Evolutionary conservation across 805 yeast genomes (phyloP).

Genomic region (Starmerella stigmatis): DNA sequence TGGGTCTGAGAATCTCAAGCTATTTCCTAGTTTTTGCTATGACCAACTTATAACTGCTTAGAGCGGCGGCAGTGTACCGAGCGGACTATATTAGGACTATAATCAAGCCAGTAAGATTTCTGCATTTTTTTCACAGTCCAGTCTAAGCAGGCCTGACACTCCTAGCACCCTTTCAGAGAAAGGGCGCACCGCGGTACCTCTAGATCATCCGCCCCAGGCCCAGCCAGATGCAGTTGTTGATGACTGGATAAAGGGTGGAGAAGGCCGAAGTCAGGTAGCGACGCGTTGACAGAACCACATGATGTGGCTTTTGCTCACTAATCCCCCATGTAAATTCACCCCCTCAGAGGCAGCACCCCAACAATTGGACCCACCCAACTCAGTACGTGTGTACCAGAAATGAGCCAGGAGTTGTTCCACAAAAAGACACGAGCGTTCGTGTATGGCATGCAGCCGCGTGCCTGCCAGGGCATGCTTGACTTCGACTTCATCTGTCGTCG

Average conservation of each 20-base stretch:
- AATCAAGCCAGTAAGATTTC: too few relatives aligned
- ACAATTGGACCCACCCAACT: conserved; percentile 2
- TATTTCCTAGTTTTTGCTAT: too few relatives aligned
- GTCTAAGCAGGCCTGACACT: too few relatives aligned
- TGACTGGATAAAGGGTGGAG: too few relatives aligned
- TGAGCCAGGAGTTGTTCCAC: conserved; percentile 32
- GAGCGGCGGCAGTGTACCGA: too few relatives aligned
- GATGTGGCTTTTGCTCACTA: conserved; percentile 1
- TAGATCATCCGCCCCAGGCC: too few relatives aligned
- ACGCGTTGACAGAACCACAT: conserved; percentile 1
- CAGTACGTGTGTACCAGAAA: neutral
- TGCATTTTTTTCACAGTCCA: too few relatives aligned
- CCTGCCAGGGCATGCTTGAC: conserved; percentile 42
- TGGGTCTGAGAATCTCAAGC: too few relatives aligned
- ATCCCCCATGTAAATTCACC: neutral
- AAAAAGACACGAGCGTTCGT: conserved; percentile 38
- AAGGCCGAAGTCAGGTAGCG: neutral
- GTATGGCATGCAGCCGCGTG: conserved; percentile 39
- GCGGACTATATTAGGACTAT: too few relatives aligned
- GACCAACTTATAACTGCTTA: too few relatives aligned
- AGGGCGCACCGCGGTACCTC: too few relatives aligned
- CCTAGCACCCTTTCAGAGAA: too few relatives aligned
- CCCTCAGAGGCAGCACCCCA: conserved; percentile 3
- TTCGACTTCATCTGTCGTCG: conserved; percentile 40
- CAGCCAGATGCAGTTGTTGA: neutral